These are phyloP conservation scores for Brassica juncea DNA, from an alignment of 345 rosid genomes.

Conservation along the genomic window DNA sequence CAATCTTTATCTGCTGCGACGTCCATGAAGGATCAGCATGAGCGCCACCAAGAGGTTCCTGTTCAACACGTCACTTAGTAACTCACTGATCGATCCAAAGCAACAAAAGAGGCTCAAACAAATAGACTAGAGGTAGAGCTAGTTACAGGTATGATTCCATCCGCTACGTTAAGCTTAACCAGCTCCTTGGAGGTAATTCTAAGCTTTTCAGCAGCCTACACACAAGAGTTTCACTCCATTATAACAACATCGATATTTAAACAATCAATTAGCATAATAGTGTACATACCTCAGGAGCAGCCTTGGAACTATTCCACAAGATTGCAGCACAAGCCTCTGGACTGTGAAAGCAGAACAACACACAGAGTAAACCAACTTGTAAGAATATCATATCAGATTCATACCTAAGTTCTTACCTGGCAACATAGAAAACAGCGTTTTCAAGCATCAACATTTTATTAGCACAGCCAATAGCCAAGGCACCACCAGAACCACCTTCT, in stretches of 20 bases:
- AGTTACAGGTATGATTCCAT: slow-evolving; percentile 83
- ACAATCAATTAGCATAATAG: slow-evolving; percentile 4
- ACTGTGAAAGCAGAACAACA: slow-evolving; percentile 47
- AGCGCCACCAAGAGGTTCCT: slow-evolving; percentile 98
- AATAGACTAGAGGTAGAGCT: slow-evolving; percentile 14
- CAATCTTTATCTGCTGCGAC: slow-evolving; percentile 79
- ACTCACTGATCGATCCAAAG: background rate
- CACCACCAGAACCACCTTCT: slow-evolving; percentile 99
- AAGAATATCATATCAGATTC: background rate
- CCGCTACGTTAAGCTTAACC: slow-evolving; percentile 75
- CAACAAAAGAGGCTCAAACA: background rate
- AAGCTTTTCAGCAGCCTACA: slow-evolving; percentile 92
- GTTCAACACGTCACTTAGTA: slow-evolving; percentile 30
- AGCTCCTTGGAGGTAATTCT: slow-evolving; percentile 79
- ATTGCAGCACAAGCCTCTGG: slow-evolving; percentile 99
- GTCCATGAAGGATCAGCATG: slow-evolving; percentile 92
- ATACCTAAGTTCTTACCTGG: slow-evolving; percentile 58
- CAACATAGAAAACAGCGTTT: slow-evolving; percentile 94
- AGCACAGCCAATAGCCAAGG: slow-evolving; percentile 94
- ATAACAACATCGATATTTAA: slow-evolving; percentile 10
- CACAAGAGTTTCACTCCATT: slow-evolving; percentile 23
- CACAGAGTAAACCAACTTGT: slow-evolving; percentile 2
- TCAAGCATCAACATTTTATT: slow-evolving; percentile 93
- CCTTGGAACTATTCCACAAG: slow-evolving; percentile 89
- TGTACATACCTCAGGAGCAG: slow-evolving; percentile 77